phyloP scores from a whole-genome alignment of 2,329 filamentous ascomycete genomes.

The Botrytis fabae region DNA sequence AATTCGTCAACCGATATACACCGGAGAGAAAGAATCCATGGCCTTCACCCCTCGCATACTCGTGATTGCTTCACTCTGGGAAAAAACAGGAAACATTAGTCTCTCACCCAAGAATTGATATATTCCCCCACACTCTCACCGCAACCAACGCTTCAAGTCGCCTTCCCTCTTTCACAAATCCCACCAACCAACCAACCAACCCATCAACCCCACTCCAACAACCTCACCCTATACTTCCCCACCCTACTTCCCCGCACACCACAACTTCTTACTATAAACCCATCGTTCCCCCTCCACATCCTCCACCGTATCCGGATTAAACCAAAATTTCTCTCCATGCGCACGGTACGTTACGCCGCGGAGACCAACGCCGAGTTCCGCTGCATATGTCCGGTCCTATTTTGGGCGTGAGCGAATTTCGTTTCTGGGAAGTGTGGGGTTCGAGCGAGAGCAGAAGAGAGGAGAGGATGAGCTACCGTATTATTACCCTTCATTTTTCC shows the following conservation, averaged over 20 bases:
- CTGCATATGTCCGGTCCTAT: conserved; percentile 23
- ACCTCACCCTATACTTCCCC: no score
- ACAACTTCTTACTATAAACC: conserved; percentile 27
- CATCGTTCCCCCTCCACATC: conserved; percentile 27
- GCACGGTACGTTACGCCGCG: conserved; percentile 26
- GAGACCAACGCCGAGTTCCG: conserved; percentile 27
- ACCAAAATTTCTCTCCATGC: conserved; percentile 26
- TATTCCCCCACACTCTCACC: no score
- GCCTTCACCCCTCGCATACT: background rate
- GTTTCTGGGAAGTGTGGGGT: background rate
- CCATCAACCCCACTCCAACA: background rate
- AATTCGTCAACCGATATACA: background rate
- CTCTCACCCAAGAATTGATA: no score
- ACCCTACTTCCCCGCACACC: conserved; percentile 22
- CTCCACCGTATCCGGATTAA: conserved; percentile 26
- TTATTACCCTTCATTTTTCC: conserved; percentile 5
- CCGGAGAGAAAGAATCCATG: no score
- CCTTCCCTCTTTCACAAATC: background rate
- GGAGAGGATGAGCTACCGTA: background rate
- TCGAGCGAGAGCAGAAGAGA: background rate
- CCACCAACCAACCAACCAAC: no score
- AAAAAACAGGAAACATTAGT: background rate
- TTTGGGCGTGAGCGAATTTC: background rate
- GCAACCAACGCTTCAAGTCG: background rate
- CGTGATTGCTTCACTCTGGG: background rate